These are phyloP conservation scores for Aphanomyces euteiches DNA, from an alignment of 352 stramenopile species.

Conservation along the genomic window DNA sequence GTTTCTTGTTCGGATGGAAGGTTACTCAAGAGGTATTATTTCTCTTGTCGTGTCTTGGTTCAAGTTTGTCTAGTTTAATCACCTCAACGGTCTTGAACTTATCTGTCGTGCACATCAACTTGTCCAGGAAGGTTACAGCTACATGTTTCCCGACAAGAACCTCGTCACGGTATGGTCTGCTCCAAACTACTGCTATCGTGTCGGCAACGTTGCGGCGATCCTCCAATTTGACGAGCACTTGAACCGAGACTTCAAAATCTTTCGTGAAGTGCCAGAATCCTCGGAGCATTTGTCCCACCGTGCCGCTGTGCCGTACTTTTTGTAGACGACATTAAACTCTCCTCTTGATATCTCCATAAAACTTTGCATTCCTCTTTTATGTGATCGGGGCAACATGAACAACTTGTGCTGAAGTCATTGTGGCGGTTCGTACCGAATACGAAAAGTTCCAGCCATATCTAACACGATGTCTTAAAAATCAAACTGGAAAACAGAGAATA, in stretches of 20 bases:
- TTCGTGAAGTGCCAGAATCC: slow-evolving; percentile 84
- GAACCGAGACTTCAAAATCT: slow-evolving; percentile 84
- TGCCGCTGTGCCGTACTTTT: slow-evolving; percentile 79
- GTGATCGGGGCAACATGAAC: neutral
- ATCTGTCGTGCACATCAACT: slow-evolving; percentile 88
- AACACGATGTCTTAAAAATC: neutral
- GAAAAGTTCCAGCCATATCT: slow-evolving; percentile 20
- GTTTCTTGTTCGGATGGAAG: slow-evolving; percentile 85
- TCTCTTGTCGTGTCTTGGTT: neutral
- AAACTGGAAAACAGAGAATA: slow-evolving; percentile 34
- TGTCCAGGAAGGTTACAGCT: slow-evolving; percentile 89
- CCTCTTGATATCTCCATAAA: slow-evolving; percentile 1
- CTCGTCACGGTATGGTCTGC: slow-evolving; percentile 81
- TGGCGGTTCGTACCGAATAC: slow-evolving; percentile 22
- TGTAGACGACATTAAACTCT: slow-evolving; percentile 48
- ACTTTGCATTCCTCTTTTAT: neutral
- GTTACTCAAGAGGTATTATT: slow-evolving; percentile 57
- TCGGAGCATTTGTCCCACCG: slow-evolving; percentile 73
- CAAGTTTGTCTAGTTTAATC: slow-evolving; percentile 64
- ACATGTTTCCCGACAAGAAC: slow-evolving; percentile 85
- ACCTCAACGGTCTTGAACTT: slow-evolving; percentile 87
- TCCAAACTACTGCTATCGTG: slow-evolving; percentile 85
- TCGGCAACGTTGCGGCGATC: slow-evolving; percentile 80
- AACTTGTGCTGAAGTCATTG: neutral
- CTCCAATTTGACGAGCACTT: slow-evolving; percentile 79